Base-by-base conservation (phyloP, 768 basidiomycete genomes). In the Melanogaster broomeanus region DNA sequence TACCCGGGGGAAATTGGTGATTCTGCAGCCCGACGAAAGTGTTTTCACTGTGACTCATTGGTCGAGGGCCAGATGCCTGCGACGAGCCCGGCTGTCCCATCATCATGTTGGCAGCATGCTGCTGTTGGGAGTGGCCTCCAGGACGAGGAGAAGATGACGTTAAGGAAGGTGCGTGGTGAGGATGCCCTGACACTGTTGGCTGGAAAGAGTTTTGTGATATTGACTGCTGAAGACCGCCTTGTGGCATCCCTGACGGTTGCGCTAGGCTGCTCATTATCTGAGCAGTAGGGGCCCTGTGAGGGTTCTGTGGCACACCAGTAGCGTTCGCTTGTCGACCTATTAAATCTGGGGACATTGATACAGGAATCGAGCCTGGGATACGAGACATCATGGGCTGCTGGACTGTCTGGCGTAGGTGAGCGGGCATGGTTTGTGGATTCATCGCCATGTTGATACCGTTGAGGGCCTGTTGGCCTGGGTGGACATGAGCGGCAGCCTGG, bases 261-360 rank as follows among this genome's bases (percentile, higher is more conserved):
- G 66, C 16, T 46, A 74, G 62, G 55, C 68, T 72, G 53, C 69
- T 73, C 78, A 86, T 82, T 37, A 82, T 68, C 59, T 74, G 73
- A 9, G 75, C 65, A 6, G 82, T 74, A 25, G 72, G 59, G 10
- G 78, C 61, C 40, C 83, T 76, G 45, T 69, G 62, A 56, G 71
- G 55, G 60, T 73, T 73, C 55, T 74, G 76, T 34, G 74, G 72
- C 59, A 79, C 73, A 10, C 70, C 71, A 15, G 61, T 34, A 49
- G 72, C 66, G 60, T 71, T 64, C 45, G 66, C 64, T 61, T 75
- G 76, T 49, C 74, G 69, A 43, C 64, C 72, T 63, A 77, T 72
- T 55, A 77, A 70, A 34, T 79, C 77, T 42, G 74, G 71, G 43
- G 74, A 70, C 58, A 76, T 75, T 58, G 73, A 74, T 49, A 65